phyloP scores from a whole-genome alignment of 2,329 filamentous ascomycete species.

The Whalleya microplaca region DNA sequence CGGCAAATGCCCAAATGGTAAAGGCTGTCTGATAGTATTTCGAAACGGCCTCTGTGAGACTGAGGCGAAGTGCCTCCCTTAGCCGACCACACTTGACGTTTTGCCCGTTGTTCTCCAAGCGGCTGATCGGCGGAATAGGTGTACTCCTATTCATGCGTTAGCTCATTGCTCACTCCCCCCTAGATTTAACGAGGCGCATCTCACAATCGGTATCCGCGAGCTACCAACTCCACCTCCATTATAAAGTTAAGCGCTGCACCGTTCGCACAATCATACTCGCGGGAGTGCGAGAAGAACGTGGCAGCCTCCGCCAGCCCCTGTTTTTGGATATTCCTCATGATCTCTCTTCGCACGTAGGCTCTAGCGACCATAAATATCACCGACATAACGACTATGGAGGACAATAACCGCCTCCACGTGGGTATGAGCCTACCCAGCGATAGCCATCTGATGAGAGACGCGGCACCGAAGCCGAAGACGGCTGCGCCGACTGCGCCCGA shows the following conservation, averaged over 20 bases:
- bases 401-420: constrained; percentile 33
- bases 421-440: constrained; percentile 32
- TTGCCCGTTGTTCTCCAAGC: constrained; percentile 83
- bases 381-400: constrained; percentile 26
- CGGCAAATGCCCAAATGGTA: constrained; percentile 72
- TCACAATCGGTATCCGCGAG: constrained; percentile 41
- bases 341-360: constrained; percentile 37
- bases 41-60: constrained; percentile 71
- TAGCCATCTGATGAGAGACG: constrained; percentile 36
- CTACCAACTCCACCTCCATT: constrained; percentile 40
- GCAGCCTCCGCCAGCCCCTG: constrained; percentile 34
- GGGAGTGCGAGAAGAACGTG: constrained; percentile 35
- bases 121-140: constrained; percentile 87
- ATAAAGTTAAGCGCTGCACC: constrained; percentile 40
- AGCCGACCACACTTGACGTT: constrained; percentile 78
- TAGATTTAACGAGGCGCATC: neutral
- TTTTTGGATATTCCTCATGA: constrained; percentile 37
- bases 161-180: neutral
- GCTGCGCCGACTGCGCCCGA: constrained; percentile 37
- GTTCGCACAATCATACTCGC: constrained; percentile 38
- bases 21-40: constrained; percentile 72
- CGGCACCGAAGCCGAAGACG: constrained; percentile 34
- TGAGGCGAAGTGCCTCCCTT: constrained; percentile 73
- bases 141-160: constrained; percentile 64
- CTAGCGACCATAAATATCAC: constrained; percentile 27